Evolutionary conservation across 257 asterid genomes (phyloP).

Genomic region (Salvia miltiorrhiza): DNA sequence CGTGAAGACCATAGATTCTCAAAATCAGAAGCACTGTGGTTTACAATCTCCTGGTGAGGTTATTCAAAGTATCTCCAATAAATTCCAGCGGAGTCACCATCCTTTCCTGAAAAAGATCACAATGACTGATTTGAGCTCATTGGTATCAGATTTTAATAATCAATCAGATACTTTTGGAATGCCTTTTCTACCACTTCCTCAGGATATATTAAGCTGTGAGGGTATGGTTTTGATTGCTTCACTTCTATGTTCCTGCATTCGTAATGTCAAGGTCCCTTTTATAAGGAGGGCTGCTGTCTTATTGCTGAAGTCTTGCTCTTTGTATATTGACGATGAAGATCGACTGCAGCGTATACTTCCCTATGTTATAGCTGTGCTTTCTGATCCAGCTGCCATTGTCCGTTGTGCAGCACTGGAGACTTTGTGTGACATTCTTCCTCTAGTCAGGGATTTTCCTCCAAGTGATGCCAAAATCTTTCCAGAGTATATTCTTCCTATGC

Average conservation of each 20-base stretch:
- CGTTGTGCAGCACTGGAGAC: slow-evolving; percentile 98
- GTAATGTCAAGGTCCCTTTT: slow-evolving; percentile 92
- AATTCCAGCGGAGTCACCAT: slow-evolving; percentile 73
- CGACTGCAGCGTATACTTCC: slow-evolving; percentile 97
- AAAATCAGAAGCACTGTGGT: slow-evolving; percentile 43
- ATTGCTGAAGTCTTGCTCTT: slow-evolving; percentile 84
- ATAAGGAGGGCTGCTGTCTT: slow-evolving; percentile 92
- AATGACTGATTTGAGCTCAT: slow-evolving; percentile 60
- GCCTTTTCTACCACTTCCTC: slow-evolving; percentile 88
- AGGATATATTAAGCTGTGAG: slow-evolving; percentile 85
- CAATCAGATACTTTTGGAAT: slow-evolving; percentile 95
- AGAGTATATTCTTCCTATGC: slow-evolving; percentile 97
- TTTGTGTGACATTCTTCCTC: slow-evolving; percentile 91
- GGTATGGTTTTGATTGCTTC: slow-evolving; percentile 99
- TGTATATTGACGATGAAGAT: slow-evolving; percentile 92
- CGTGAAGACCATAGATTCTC: slow-evolving; percentile 36
- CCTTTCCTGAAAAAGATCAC: slow-evolving; percentile 80
- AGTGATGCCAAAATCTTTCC: slow-evolving; percentile 99
- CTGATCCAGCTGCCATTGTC: slow-evolving; percentile 97
- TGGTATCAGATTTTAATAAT: slow-evolving; percentile 65
- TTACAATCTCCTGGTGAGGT: slow-evolving; percentile 75
- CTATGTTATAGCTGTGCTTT: slow-evolving; percentile 85
- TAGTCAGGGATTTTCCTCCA: slow-evolving; percentile 95
- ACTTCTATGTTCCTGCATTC: slow-evolving; percentile 92
- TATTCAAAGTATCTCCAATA: slow-evolving; percentile 64